Percentiles rank a stretch among this genome's conserved stretches.
These are phyloP conservation scores for Colletotrichum melonis DNA, from an alignment of 2,329 filamentous ascomycete species.

Conservation along the genomic window DNA sequence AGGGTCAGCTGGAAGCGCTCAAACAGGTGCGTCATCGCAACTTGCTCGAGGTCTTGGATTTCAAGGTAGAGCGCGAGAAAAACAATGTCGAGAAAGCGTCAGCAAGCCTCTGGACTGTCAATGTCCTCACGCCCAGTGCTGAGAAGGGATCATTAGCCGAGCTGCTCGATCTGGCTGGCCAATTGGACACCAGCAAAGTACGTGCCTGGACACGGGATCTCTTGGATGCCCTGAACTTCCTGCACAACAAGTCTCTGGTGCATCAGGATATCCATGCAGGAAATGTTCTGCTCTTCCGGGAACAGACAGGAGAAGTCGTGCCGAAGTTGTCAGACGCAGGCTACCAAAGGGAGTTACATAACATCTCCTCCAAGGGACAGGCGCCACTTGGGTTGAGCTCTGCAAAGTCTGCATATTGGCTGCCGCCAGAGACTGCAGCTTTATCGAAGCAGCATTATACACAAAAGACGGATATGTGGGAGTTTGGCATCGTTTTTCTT, in stretches of 20 bases:
- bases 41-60: constrained; percentile 83
- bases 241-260: constrained; percentile 85
- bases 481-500: constrained; percentile 89
- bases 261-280: constrained; percentile 85
- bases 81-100: constrained; percentile 49
- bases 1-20: constrained; percentile 79
- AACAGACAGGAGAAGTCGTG: constrained; percentile 73
- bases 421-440: constrained; percentile 79
- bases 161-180: constrained; percentile 81
- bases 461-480: constrained; percentile 92
- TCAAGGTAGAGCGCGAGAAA: constrained; percentile 75
- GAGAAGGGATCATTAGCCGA: constrained; percentile 87
- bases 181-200: constrained; percentile 78
- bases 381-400: constrained; percentile 65
- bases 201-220: constrained; percentile 93
- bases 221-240: constrained; percentile 86
- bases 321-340: constrained; percentile 81
- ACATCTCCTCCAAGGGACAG: constrained; percentile 65
- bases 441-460: constrained; percentile 72
- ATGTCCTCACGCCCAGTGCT: constrained; percentile 79
- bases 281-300: constrained; percentile 83
- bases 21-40: constrained; percentile 82
- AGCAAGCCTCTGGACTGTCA: constrained; percentile 73
- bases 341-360: constrained; percentile 76
- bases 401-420: constrained; percentile 84